A percentile compares a stretch with the other conserved stretches of the same genome.
Conservation (phyloP, 768 basidiomycete species). For the Lentinula sp. region DNA sequence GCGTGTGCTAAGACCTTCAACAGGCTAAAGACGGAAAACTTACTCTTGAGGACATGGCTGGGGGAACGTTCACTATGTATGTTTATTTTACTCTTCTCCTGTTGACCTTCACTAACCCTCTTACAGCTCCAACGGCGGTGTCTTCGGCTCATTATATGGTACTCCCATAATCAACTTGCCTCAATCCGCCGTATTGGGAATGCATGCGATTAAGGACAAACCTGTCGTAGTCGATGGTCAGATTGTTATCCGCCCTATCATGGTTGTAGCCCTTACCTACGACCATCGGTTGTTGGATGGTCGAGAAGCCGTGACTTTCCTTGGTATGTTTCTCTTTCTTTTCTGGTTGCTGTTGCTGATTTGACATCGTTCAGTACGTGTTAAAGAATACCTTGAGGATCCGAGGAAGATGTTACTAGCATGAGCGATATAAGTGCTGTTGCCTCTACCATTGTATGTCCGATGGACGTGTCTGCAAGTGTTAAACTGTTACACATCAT, state of each 20-base stretch:
- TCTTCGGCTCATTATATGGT: constrained; percentile 91
- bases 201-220: constrained; percentile 93
- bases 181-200: constrained; percentile 86
- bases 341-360: neutral
- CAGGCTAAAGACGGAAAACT: constrained; percentile 84
- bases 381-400: constrained; percentile 93
- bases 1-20: neutral
- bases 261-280: constrained; percentile 91
- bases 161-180: constrained; percentile 99
- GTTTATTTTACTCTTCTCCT: constrained; percentile 16
- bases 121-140: constrained; percentile 91
- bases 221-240: constrained; percentile 90
- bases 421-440: constrained; percentile 8
- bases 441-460: neutral
- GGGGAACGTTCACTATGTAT: constrained; percentile 97
- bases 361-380: constrained; percentile 50
- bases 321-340: constrained; percentile 52
- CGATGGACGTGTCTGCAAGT: neutral
- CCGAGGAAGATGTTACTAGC: constrained; percentile 85
- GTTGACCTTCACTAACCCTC: neutral
- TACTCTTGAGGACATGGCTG: constrained; percentile 96
- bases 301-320: constrained; percentile 94
- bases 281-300: constrained; percentile 96
- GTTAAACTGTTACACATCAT: neutral
- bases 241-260: constrained; percentile 95